Evolutionary conservation across 1,139 yeast genomes (phyloP), one percentile per base, ranked within the genome.

Genomic region (Casaregolazyma lundiana): DNA sequence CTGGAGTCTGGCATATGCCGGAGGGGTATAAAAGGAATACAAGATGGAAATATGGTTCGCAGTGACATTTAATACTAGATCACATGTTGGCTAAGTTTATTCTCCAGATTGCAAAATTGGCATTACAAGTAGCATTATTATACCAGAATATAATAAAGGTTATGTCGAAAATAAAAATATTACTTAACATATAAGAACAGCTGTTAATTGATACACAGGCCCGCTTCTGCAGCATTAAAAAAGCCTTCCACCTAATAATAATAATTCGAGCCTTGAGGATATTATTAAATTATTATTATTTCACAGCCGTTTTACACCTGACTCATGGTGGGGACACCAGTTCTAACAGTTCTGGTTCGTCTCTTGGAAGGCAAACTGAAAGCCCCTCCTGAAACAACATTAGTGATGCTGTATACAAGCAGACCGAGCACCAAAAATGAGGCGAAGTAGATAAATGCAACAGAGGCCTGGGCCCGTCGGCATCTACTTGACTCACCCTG

Each of bases 381-480:
- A 60, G 85, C 78, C 55, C 97, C 97, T 60, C 87, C 83, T 67
- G 75, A 73, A 62, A 76, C 46, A 52, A 85, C 73, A 51, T 77
- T 70, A 54, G 80, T 59, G 53, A 75, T 61, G 53, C 92, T 80
- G 71, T 86, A 74, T 52, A 76, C 74, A 54, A 80, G 66, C 53
- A 90, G 78, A 62, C 77, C 85, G 58, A 88, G 69, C 66, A 87
- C 84, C 66, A 83, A 71, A 65, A 82, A 80, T 75, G 84, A 81
- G 51, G 94, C 76, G 69, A 92, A 82, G 83, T 80, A 92, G 63
- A 89, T 78, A 83, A 92, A 92, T 53, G 96, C 96, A 60, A 78
- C 78, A 35, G 87, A 72, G 54, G 95, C 95, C 76, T 92, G 97
- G 50, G 95, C 92, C 74, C 86, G 82, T 77, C 97, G 87, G 76